Conservation (phyloP, 2,329 filamentous ascomycete species). For the Fusarium metavorans region DNA sequence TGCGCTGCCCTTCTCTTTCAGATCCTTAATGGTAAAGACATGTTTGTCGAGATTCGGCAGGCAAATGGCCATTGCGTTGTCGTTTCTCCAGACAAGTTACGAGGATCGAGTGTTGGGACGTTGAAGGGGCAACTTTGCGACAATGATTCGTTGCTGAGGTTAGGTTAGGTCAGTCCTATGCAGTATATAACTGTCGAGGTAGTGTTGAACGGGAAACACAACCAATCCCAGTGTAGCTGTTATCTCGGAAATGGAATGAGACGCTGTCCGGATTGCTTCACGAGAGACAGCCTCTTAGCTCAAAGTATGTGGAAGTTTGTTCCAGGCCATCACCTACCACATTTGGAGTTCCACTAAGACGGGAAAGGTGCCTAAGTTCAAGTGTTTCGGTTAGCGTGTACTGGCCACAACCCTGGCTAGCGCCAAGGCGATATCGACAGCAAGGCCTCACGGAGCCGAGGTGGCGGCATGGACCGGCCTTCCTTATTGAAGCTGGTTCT, state of each 20-base stretch:
- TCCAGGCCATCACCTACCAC: background rate
- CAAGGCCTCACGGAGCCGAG: background rate
- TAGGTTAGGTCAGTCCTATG: background rate
- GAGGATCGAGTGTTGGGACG: background rate
- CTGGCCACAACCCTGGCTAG: background rate
- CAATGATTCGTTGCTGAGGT: background rate
- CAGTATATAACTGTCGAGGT: background rate
- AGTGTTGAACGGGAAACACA: no score
- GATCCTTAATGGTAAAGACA: background rate
- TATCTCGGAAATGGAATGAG: background rate
- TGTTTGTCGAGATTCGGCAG: background rate
- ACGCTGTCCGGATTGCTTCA: no score
- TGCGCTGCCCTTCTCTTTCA: background rate
- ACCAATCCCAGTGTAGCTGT: background rate
- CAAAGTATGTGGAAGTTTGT: background rate
- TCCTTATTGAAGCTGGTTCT: background rate
- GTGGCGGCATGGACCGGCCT: background rate
- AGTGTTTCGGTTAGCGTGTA: background rate
- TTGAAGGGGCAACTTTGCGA: background rate
- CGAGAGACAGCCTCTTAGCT: no score
- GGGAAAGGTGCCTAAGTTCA: background rate
- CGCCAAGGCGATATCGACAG: background rate
- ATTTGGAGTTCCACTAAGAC: background rate
- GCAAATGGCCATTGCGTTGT: background rate
- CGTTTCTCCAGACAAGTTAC: background rate